Percentiles rank a stretch among this genome's conserved stretches.
phyloP scores from a whole-genome alignment of 495 filamentous ascomycete genomes.

The Penicillium verhagenii region DNA sequence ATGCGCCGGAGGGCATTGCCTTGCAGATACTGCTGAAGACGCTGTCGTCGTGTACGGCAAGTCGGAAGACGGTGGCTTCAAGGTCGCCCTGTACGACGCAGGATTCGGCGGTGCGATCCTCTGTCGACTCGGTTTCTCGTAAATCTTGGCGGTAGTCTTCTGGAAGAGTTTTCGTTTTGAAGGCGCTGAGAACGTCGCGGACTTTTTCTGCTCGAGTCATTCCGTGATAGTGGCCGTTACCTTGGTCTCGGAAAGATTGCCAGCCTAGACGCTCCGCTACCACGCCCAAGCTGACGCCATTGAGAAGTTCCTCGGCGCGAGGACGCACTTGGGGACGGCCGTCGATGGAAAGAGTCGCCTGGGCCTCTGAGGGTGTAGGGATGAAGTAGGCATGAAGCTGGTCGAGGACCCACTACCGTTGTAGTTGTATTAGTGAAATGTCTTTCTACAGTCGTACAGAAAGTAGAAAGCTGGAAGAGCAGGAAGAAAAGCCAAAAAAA shows the following conservation, averaged over 20 bases:
- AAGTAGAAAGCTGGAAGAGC: background rate
- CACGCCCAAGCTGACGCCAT: slow-evolving; percentile 30
- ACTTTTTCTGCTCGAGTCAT: slow-evolving; percentile 43
- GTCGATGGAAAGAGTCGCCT: slow-evolving; percentile 32
- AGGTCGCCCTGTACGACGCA: slow-evolving; percentile 50
- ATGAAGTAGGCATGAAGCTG: slow-evolving; percentile 40
- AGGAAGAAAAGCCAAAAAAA: background rate
- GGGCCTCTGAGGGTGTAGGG: slow-evolving; percentile 22
- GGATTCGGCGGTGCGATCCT: slow-evolving; percentile 36
- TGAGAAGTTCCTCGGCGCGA: slow-evolving; percentile 38
- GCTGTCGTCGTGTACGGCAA: slow-evolving; percentile 47
- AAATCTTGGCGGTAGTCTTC: slow-evolving; percentile 47
- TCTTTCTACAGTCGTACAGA: background rate
- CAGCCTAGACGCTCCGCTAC: slow-evolving; percentile 41
- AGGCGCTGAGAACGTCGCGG: slow-evolving; percentile 51
- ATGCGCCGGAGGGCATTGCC: slow-evolving; percentile 45
- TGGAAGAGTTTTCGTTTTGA: slow-evolving; percentile 41
- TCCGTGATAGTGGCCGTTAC: slow-evolving; percentile 17
- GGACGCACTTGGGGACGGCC: slow-evolving; percentile 34
- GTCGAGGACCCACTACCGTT: slow-evolving; percentile 44
- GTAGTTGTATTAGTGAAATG: background rate
- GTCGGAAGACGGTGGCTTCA: slow-evolving; percentile 50
- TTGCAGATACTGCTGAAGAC: slow-evolving; percentile 47
- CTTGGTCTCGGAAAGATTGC: slow-evolving; percentile 33
- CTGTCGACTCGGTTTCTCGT: slow-evolving; percentile 23